These are phyloP conservation scores for Oryza glaberrima DNA, from an alignment of 176 grass and related monocot species.

Conservation along the genomic window DNA sequence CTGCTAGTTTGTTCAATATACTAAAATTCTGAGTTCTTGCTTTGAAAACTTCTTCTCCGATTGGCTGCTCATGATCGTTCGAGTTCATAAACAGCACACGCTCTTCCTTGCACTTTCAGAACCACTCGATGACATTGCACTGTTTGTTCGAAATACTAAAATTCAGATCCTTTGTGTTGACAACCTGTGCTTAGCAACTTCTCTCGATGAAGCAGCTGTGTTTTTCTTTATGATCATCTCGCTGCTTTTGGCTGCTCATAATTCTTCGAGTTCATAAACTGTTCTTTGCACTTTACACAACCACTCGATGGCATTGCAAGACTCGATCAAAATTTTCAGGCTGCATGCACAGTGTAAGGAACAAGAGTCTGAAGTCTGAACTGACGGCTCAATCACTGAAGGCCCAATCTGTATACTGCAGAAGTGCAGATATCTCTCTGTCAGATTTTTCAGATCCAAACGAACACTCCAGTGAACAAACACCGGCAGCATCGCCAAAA, in stretches of 20 bases:
- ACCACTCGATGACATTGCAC: too few species aligned
- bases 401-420: background rate
- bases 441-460: background rate
- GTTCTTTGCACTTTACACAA: background rate
- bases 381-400: background rate
- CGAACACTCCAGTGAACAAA: background rate
- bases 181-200: background rate
- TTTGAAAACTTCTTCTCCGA: too few species aligned
- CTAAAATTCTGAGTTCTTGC: too few species aligned
- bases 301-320: background rate
- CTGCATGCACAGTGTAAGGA: background rate
- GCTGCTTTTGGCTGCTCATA: background rate
- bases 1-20: too few species aligned
- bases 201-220: background rate
- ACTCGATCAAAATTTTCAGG: background rate
- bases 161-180: background rate
- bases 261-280: background rate
- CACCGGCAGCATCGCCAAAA: background rate
- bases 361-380: background rate
- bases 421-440: background rate
- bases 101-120: too few species aligned
- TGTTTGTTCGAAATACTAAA: too few species aligned
- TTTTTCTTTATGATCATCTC: background rate
- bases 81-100: too few species aligned
- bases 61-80: too few species aligned